phyloP scores from a whole-genome alignment of 495 filamentous ascomycete genomes.

The Aspergillus taichungensis region DNA sequence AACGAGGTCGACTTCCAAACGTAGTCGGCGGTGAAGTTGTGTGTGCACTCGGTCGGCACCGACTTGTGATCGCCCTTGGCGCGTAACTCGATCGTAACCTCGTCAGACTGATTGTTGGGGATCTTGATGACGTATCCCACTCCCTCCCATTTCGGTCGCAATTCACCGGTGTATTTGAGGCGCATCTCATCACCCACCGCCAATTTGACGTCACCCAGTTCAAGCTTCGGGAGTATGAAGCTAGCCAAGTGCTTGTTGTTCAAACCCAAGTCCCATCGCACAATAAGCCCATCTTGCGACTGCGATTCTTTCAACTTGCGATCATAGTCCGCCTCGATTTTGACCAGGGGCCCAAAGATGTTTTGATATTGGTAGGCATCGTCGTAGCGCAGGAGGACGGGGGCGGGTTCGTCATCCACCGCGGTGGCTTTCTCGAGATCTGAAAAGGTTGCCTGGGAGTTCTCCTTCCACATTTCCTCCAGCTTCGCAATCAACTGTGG shows the following conservation, averaged over 20 bases:
- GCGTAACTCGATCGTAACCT: slow-evolving; percentile 91
- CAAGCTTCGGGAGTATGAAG: slow-evolving; percentile 93
- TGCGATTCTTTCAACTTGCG: slow-evolving; percentile 98
- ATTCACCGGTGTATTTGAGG: slow-evolving; percentile 88
- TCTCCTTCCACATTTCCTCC: slow-evolving; percentile 99
- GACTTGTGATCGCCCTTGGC: slow-evolving; percentile 87
- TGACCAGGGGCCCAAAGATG: slow-evolving; percentile 94
- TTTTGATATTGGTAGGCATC: slow-evolving; percentile 99
- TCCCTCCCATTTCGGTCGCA: slow-evolving; percentile 92
- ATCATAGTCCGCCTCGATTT: slow-evolving; percentile 99
- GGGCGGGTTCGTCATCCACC: slow-evolving; percentile 90
- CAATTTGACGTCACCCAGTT: slow-evolving; percentile 95
- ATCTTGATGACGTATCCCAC: slow-evolving; percentile 99
- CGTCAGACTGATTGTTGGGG: slow-evolving; percentile 97
- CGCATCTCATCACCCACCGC: slow-evolving; percentile 99
- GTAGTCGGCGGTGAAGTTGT: slow-evolving; percentile 97
- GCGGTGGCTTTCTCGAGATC: slow-evolving; percentile 91
- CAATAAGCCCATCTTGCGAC: slow-evolving; percentile 86
- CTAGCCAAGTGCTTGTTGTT: slow-evolving; percentile 98
- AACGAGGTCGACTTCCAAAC: slow-evolving; percentile 99
- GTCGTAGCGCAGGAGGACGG: slow-evolving; percentile 89
- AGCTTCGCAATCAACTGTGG: slow-evolving; percentile 94
- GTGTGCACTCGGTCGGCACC: slow-evolving; percentile 93
- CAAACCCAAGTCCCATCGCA: slow-evolving; percentile 91
- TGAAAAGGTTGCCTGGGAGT: slow-evolving; percentile 76